A percentile compares a stretch with the other conserved stretches of the same genome.
These are phyloP conservation scores for Apiospora hydei DNA, from an alignment of 2,329 filamentous ascomycete species.

Conservation along the genomic window DNA sequence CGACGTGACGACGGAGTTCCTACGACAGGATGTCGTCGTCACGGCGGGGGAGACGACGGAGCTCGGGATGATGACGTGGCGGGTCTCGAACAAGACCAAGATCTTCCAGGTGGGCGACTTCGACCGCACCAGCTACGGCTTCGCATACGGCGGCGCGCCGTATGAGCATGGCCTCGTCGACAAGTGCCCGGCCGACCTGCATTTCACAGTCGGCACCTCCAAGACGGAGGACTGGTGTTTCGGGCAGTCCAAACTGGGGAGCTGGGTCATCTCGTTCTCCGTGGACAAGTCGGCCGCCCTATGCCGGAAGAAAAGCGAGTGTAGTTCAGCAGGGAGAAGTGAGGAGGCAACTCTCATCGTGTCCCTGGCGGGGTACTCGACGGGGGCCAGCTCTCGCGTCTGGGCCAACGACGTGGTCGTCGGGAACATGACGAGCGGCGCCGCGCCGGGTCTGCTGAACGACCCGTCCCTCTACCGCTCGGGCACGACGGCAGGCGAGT, in stretches of 20 bases:
- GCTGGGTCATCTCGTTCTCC: slow-evolving; percentile 45
- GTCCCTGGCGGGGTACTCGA: slow-evolving; percentile 53
- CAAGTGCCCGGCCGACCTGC: slow-evolving; percentile 53
- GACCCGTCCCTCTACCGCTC: slow-evolving; percentile 57
- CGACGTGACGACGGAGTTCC: slow-evolving; percentile 54
- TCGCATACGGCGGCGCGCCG: slow-evolving; percentile 50
- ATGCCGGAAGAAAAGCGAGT: not conserved
- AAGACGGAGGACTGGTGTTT: slow-evolving; percentile 56
- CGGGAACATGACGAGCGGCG: slow-evolving; percentile 49
- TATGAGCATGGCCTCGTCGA: slow-evolving; percentile 53
- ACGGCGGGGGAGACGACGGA: slow-evolving; percentile 42
- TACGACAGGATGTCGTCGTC: slow-evolving; percentile 50
- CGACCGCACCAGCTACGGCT: slow-evolving; percentile 54
- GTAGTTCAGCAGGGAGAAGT: not conserved
- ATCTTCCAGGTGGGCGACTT: slow-evolving; percentile 59
- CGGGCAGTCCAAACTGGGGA: slow-evolving; percentile 49
- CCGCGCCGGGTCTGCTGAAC: slow-evolving; percentile 39
- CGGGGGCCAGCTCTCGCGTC: slow-evolving; percentile 49
- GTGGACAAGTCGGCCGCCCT: not conserved
- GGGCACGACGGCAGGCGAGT: slow-evolving; percentile 55
- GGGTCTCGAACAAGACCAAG: slow-evolving; percentile 44
- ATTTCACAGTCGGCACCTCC: slow-evolving; percentile 49
- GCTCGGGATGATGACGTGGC: slow-evolving; percentile 51
- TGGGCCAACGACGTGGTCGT: slow-evolving; percentile 49
- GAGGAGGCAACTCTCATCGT: slow-evolving; percentile 48